Evolutionary conservation across 2,329 filamentous ascomycete genomes (phyloP).

Genomic region (Phialocephala subalpina): DNA sequence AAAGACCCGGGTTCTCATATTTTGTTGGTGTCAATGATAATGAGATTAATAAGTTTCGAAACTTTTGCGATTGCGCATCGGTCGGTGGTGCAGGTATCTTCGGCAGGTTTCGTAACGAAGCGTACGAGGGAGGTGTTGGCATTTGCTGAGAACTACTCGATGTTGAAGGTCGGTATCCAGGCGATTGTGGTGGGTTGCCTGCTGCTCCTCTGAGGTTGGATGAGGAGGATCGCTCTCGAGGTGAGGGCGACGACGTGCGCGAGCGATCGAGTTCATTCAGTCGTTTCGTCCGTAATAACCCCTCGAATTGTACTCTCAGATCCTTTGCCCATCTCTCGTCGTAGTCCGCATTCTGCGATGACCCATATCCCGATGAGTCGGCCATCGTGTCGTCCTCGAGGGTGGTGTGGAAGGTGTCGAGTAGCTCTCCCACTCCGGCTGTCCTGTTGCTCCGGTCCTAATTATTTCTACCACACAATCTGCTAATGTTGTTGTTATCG

Average conservation of each 20-base stretch:
- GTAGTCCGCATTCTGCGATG: slow-evolving; percentile 44
- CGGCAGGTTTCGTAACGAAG: slow-evolving; percentile 69
- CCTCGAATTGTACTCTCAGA: slow-evolving; percentile 84
- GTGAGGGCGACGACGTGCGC: slow-evolving; percentile 64
- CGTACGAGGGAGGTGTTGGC: slow-evolving; percentile 64
- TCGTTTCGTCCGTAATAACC: slow-evolving; percentile 84
- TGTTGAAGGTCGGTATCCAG: slow-evolving; percentile 54
- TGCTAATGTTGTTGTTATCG: slow-evolving; percentile 20
- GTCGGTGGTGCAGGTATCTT: slow-evolving; percentile 79
- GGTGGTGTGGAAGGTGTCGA: slow-evolving; percentile 35
- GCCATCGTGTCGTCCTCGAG: slow-evolving; percentile 40
- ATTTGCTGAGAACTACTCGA: slow-evolving; percentile 49
- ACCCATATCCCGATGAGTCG: slow-evolving; percentile 33
- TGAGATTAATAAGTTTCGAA: slow-evolving; percentile 83
- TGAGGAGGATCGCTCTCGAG: slow-evolving; percentile 59
- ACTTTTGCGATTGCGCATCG: slow-evolving; percentile 75
- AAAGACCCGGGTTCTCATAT: slow-evolving; percentile 93
- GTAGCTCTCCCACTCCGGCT: slow-evolving; percentile 27
- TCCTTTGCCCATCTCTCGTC: slow-evolving; percentile 82
- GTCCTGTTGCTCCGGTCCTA: slow-evolving; percentile 22
- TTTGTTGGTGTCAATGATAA: slow-evolving; percentile 88
- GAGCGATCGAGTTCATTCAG: slow-evolving; percentile 81
- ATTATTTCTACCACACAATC: slow-evolving; percentile 23
- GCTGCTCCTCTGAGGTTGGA: slow-evolving; percentile 53
- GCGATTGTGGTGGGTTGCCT: slow-evolving; percentile 34